A percentile compares a stretch with the other conserved stretches of the same genome.
Evolutionary conservation across 1,284 basidiomycete species (phyloP).

Genomic region (Erythrobasidium hasegawianum): DNA sequence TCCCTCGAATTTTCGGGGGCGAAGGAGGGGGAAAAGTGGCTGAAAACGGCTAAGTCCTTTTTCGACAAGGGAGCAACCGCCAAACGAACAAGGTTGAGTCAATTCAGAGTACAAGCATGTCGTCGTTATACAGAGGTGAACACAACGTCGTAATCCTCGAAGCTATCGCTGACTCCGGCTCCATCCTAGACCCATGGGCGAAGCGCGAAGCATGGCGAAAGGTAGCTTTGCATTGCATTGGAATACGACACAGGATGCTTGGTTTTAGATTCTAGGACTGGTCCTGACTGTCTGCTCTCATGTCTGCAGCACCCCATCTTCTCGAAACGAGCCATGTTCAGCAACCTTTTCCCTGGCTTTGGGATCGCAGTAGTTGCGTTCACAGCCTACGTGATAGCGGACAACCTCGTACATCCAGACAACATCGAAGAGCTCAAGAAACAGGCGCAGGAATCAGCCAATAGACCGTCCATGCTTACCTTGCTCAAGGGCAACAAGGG

Average conservation of each 20-base stretch:
- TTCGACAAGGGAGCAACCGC: background rate
- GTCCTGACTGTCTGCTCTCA: too few species aligned
- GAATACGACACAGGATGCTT: too few species aligned
- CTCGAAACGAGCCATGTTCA: conserved; percentile 66
- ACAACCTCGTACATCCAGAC: conserved; percentile 55
- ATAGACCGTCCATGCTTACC: conserved; percentile 24
- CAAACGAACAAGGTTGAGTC: background rate
- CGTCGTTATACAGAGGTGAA: conserved; percentile 18
- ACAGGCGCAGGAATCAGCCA: conserved; percentile 18
- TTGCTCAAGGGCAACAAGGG: conserved; percentile 5
- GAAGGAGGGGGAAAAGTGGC: background rate
- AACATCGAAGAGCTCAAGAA: conserved; percentile 36
- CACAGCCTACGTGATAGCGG: conserved; percentile 78
- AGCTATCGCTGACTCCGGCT: too few species aligned
- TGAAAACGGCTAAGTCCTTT: background rate
- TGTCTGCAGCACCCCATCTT: conserved; percentile 72
- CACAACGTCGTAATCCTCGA: background rate
- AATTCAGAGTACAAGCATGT: too few species aligned
- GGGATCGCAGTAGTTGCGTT: conserved; percentile 86
- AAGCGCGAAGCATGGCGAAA: conserved; percentile 90
- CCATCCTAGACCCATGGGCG: conserved; percentile 92
- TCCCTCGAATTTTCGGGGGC: conserved; percentile 1
- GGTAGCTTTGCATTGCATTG: too few species aligned
- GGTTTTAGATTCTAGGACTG: too few species aligned
- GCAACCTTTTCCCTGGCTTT: conserved; percentile 84